Percentiles rank a stretch among this genome's conserved stretches.
phyloP scores from a whole-genome alignment of 108 stramenopile genomes.

The Cyclotella baltica region DNA sequence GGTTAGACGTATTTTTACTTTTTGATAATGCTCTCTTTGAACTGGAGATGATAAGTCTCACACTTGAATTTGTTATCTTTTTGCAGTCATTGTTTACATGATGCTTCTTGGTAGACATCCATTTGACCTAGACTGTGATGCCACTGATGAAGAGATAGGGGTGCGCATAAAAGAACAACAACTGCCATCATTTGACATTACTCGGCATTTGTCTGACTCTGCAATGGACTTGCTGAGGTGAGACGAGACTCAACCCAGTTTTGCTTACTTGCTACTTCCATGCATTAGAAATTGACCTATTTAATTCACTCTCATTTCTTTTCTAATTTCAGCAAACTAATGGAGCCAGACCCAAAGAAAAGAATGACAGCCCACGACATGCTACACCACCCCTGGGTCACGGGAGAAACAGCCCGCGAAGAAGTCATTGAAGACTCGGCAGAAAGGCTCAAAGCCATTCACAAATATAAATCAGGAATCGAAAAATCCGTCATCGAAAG shows the following conservation, averaged over 20 bases:
- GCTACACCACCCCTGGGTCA: slow-evolving; percentile 75
- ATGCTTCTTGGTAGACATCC: slow-evolving; percentile 67
- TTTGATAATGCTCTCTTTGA: neutral
- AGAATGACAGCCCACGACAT: slow-evolving; percentile 69
- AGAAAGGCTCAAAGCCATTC: slow-evolving; percentile 67
- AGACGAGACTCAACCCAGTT: neutral
- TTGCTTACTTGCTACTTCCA: neutral
- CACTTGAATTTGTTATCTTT: neutral
- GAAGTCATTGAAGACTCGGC: slow-evolving; percentile 82
- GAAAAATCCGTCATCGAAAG: slow-evolving; percentile 56
- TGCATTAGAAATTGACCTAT: neutral
- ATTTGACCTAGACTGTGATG: slow-evolving; percentile 61
- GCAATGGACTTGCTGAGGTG: slow-evolving; percentile 60
- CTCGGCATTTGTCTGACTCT: slow-evolving; percentile 59
- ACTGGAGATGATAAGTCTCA: neutral
- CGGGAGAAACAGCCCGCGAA: slow-evolving; percentile 76
- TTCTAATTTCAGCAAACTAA: slow-evolving; percentile 28
- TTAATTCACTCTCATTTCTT: neutral
- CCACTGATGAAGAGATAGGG: slow-evolving; percentile 54
- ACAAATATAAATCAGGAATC: slow-evolving; percentile 51
- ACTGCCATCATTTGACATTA: slow-evolving; percentile 34
- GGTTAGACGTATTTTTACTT: slow-evolving; percentile 16
- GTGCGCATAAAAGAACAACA: slow-evolving; percentile 50
- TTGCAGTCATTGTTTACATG: slow-evolving; percentile 60
- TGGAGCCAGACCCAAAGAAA: slow-evolving; percentile 61